These are phyloP conservation scores for Podosphaera fusca DNA, from an alignment of 2,329 filamentous ascomycete genomes.

Conservation along the genomic window DNA sequence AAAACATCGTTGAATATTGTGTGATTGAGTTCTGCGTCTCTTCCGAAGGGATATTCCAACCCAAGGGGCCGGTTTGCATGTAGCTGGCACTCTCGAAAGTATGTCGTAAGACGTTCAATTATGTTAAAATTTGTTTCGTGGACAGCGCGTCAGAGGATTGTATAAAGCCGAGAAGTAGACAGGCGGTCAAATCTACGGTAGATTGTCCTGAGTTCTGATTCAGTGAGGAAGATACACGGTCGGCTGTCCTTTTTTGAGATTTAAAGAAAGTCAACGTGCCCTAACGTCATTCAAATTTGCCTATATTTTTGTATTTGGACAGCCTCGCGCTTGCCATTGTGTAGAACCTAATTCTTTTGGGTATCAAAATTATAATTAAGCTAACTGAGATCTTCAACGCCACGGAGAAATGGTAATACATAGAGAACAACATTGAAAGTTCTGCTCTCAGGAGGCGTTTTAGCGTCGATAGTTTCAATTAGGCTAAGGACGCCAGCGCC, in stretches of 20 bases:
- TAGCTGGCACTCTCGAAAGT: not conserved
- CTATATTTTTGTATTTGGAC: not conserved
- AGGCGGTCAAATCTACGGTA: not conserved
- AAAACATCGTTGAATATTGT: slow-evolving; percentile 1
- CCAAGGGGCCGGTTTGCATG: not conserved
- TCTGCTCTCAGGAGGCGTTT: not conserved
- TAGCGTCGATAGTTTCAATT: not conserved
- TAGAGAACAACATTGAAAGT: not conserved
- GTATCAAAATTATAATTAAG: not conserved
- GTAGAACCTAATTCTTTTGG: not conserved
- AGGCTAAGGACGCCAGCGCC: not conserved
- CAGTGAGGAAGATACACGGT: not conserved
- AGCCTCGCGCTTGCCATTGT: not conserved
- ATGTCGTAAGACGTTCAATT: slow-evolving; percentile 1
- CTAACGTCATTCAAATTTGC: not conserved
- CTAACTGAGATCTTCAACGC: not conserved
- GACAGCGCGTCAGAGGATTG: not conserved
- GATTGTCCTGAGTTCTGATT: not conserved
- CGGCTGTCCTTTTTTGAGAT: not conserved
- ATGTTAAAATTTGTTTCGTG: not conserved
- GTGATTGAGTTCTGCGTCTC: slow-evolving; percentile 1
- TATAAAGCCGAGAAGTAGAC: not conserved
- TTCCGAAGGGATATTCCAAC: not conserved
- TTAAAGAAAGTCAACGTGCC: not conserved
- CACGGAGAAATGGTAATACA: not conserved